Base-by-base conservation (phyloP, 2,329 filamentous ascomycete genomes). In the Trichocomaceae sp. region DNA sequence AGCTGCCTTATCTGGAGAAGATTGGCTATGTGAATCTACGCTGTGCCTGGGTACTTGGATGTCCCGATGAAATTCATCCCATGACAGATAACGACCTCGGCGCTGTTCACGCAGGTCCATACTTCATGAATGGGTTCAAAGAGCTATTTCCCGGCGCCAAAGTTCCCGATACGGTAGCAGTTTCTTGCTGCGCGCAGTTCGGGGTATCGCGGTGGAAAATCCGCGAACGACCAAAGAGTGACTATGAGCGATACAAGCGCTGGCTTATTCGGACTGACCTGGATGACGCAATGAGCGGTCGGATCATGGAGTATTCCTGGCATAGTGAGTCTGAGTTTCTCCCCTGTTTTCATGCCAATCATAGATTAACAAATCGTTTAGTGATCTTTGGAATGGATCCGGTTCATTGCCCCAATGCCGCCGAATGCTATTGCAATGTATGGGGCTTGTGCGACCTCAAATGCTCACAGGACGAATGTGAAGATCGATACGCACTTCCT, bases 361-460 rank as follows among this genome's bases (percentile, higher is more conserved):
- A 8, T 29, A 8, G 26, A 7, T 23, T 54, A 48, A 47, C 31
- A 44, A 59, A 39, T 56, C 35, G 15, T 37, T 10, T 39, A 82
- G 79, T 83, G 58, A 80, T 83, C 10, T 84, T 83, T 61, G 80
- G 80, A 52, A 79, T 81, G 59, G 68, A 77, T 22, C 65, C 77
- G 6, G 75, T 85, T 1, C 77, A 84, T 60, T 88, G 84, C 60
- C 85, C 85, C 0, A 71, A 73, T 17, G 82, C 82, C 1, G 69
- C 74, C 46, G 78, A 81, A 8, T 87, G 84, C 64, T 87, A 87
- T 66, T 87, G 85, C 69, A 80, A 83, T 41, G 76, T 82, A 15
- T 88, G 83, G 61, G 84, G 84, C 0, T 61, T 84, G 23, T 88
- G 85, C 66, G 60, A 76, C 53, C 60, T 81, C 15, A 60, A 58